These are phyloP conservation scores for Eucalyptus sp. DNA, from an alignment of 345 rosid species.

Conservation along the genomic window DNA sequence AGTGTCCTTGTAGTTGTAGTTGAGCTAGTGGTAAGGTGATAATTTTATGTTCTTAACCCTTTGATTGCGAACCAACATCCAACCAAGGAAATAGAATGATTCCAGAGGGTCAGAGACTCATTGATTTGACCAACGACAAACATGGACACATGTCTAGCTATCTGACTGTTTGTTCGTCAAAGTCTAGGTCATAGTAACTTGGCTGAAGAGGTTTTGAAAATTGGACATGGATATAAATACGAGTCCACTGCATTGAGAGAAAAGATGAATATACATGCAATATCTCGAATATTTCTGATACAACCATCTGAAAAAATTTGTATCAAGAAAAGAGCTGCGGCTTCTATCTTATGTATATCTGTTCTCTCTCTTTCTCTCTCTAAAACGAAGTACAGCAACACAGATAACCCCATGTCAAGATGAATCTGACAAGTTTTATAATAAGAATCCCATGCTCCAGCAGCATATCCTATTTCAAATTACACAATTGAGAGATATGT, in stretches of 20 bases:
- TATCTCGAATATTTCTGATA: not conserved
- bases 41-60: not conserved
- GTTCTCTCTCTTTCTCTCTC: not conserved
- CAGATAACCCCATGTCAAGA: not conserved
- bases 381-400: not conserved
- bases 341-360: not conserved
- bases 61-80: not conserved
- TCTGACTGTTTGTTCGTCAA: not conserved
- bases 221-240: not conserved
- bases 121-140: not conserved
- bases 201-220: not conserved
- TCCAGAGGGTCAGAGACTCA: not conserved
- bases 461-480: not conserved
- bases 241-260: not conserved
- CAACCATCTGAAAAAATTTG: not conserved
- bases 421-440: not conserved
- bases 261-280: not conserved
- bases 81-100: not conserved
- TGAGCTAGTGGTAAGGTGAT: not conserved
- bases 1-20: not conserved
- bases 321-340: not conserved
- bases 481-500: not conserved
- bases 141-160: not conserved
- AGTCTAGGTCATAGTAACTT: not conserved
- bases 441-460: not conserved